Base-by-base conservation (phyloP, 1,284 basidiomycete species). In the Naganishia sp. region DNA sequence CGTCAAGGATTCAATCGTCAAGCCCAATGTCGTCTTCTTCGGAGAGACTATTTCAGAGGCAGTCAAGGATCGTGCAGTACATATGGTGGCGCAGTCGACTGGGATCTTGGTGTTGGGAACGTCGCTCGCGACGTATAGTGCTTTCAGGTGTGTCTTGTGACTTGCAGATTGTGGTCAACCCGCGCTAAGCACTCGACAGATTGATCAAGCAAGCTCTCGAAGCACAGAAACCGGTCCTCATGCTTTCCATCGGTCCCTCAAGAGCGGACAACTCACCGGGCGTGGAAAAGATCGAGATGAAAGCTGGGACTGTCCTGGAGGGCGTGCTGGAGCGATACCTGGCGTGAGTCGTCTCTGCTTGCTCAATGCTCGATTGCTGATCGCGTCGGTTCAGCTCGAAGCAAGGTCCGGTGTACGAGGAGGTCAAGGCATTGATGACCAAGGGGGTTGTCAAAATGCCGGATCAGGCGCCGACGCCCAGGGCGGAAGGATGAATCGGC, bases 71-170 rank as follows among this genome's bases (percentile, higher is more conserved):
- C 82, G 84, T 72, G 92, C 92, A 88, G 92, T 75, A 74, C 73
- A 75, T 15, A 82, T 87, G 53, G 77, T 95, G 18, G 84, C 88
- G 68, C 72, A 79, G 2, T 82, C 86, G 7, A 87, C 89, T 60
- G 83, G 86, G 55, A 78, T 96, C 1, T 84, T 96, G 61, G 80
- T 94, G 52, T 79, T 95, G 45, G 93, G 94, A 39, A 93, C 92
- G 0, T 92, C 90, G 0, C 84, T 96, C 15, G 92, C 94, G 1
- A 96, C 94, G 0, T 95, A 90, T 78, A 93, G 90, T 9, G 92
- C 92, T 1, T 95, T 89, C 78, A 83, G 92, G 89, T 89, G 71
- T 63, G 74, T 55, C 52, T 21, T 16, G 23, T 44, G 21, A 21
- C 21, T 21, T 21, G 25, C 36, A n/a, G 18, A 2, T 7, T 9